Evolutionary conservation across 225 moss, liverwort and hornwort species (phyloP).

Genomic region (Marchantia paleacea): DNA sequence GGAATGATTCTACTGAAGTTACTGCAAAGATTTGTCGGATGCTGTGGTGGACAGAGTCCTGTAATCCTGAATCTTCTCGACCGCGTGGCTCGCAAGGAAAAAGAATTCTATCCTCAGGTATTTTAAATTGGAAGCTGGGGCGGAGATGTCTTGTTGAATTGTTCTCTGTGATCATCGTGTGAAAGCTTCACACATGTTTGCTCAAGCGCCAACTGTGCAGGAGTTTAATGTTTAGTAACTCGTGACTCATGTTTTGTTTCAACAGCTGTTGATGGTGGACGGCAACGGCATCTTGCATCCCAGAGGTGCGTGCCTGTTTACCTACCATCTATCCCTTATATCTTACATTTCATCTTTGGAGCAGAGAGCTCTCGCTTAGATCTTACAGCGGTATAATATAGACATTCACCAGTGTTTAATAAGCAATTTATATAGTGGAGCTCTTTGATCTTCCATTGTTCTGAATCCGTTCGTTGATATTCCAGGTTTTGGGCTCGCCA

Average conservation of each 20-base stretch:
- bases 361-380: neutral
- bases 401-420: neutral
- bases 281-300: constrained; percentile 98
- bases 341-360: neutral
- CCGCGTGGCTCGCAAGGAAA: constrained; percentile 54
- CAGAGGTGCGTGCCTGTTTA: constrained; percentile 48
- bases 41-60: constrained; percentile 51
- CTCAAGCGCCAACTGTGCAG: neutral
- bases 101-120: constrained; percentile 78
- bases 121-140: no score
- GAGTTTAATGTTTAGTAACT: neutral
- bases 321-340: no score
- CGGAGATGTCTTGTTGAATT: no score
- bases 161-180: no score
- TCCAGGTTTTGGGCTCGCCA: constrained; percentile 88
- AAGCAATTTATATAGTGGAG: neutral
- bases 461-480: neutral
- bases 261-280: constrained; percentile 94
- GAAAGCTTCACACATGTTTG: no score
- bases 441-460: neutral
- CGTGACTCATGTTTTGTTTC: neutral
- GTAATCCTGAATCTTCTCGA: constrained; percentile 76
- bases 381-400: neutral
- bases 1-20: neutral
- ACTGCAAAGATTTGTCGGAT: neutral